A percentile compares a stretch with the other conserved stretches of the same genome.
phyloP scores from a whole-genome alignment of 345 rosid species.

The Erysimum cheiranthoides region DNA sequence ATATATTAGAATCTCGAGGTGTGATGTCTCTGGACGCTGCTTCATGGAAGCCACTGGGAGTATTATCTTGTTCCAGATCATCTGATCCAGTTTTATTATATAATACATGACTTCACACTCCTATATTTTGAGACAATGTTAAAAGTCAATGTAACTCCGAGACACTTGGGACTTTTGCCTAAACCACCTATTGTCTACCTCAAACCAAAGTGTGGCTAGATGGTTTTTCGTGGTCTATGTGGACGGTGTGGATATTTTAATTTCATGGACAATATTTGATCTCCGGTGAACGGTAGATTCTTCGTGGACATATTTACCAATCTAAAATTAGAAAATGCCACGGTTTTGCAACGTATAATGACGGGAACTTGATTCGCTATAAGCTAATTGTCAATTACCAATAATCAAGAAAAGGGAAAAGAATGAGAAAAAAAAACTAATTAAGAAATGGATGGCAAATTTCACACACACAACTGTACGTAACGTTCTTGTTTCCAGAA shows the following conservation, averaged over 20 bases:
- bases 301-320: too few species aligned
- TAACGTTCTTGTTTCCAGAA: not conserved
- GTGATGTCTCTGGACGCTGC: not conserved
- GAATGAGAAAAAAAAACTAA: not conserved
- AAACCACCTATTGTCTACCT: too few species aligned
- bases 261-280: too few species aligned
- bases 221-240: too few species aligned
- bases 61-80: constrained; percentile 17
- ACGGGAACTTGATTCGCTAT: too few species aligned
- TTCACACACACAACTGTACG: not conserved
- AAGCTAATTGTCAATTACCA: too few species aligned
- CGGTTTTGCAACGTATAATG: too few species aligned
- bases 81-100: constrained; percentile 1
- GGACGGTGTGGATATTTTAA: too few species aligned
- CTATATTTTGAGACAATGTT: not conserved
- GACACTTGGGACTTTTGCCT: not conserved
- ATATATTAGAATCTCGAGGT: constrained; percentile 19
- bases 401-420: not conserved
- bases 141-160: not conserved
- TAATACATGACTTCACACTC: not conserved
- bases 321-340: too few species aligned
- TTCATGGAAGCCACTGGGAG: constrained; percentile 35
- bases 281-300: too few species aligned
- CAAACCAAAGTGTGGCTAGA: too few species aligned
- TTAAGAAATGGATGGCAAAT: not conserved